Conservation (phyloP, 768 basidiomycete species). For the Hygrophoropsis aurantiaca region DNA sequence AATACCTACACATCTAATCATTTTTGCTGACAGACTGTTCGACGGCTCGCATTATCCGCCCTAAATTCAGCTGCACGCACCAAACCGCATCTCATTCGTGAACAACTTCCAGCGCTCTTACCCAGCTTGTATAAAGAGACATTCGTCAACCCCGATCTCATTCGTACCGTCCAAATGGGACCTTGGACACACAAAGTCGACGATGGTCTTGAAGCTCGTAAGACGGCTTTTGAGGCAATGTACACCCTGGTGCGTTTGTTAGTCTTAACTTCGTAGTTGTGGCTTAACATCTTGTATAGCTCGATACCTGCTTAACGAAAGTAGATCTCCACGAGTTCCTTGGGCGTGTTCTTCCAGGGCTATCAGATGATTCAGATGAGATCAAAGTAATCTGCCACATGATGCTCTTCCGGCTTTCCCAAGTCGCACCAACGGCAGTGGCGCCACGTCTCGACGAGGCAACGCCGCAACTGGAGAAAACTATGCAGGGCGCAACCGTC, state of each 20-base stretch:
- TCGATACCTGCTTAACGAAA: conserved; percentile 87
- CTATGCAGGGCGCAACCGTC: conserved; percentile 85
- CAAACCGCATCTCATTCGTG: conserved; percentile 88
- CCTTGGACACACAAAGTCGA: conserved; percentile 98
- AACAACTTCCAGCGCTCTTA: conserved; percentile 73
- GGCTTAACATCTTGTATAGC: conserved; percentile 39
- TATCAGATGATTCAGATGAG: conserved; percentile 90
- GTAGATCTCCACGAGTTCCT: conserved; percentile 89
- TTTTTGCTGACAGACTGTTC: conserved; percentile 64
- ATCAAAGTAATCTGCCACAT: conserved; percentile 97
- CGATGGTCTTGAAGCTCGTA: conserved; percentile 93
- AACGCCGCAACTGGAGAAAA: conserved; percentile 79
- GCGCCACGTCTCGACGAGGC: conserved; percentile 82
- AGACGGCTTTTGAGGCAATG: conserved; percentile 97
- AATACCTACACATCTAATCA: not conserved
- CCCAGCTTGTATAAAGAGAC: conserved; percentile 89
- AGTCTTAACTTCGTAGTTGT: not conserved
- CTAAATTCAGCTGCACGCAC: conserved; percentile 94
- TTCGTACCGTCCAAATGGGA: conserved; percentile 94
- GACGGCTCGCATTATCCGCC: conserved; percentile 84
- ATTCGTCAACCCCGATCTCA: conserved; percentile 69
- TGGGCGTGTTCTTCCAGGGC: conserved; percentile 73
- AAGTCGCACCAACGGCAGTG: conserved; percentile 81
- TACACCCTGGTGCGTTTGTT: conserved; percentile 77
- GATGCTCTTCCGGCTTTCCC: conserved; percentile 89